These are phyloP conservation scores for Phialocephala sp. DNA, from an alignment of 2,329 filamentous ascomycete genomes.

Conservation along the genomic window DNA sequence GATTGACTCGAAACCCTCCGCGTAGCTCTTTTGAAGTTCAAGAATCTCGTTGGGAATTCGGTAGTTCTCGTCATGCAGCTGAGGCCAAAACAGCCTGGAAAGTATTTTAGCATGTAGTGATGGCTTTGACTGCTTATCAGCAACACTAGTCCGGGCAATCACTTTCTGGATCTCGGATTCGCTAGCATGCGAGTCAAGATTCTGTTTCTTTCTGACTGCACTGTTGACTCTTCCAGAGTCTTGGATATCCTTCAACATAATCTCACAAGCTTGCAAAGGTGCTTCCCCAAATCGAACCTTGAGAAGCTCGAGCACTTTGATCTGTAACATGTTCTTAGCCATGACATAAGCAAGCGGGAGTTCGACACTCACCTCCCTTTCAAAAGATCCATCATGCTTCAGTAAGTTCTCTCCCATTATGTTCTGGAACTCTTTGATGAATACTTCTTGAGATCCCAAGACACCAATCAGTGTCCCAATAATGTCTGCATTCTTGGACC, in stretches of 20 bases:
- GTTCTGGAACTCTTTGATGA: conserved; percentile 91
- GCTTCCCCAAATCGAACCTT: conserved; percentile 88
- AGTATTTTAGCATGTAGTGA: conserved; percentile 80
- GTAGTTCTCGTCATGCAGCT: conserved; percentile 73
- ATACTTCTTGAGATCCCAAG: conserved; percentile 87
- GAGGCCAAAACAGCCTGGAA: conserved; percentile 92
- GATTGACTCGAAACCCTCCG: conserved; percentile 75
- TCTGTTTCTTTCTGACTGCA: conserved; percentile 62
- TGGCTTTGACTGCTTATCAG: conserved; percentile 43
- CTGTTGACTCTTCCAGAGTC: conserved; percentile 79
- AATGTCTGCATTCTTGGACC: conserved; percentile 87
- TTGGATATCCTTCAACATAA: conserved; percentile 93
- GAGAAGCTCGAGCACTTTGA: conserved; percentile 82
- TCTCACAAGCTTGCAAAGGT: conserved; percentile 89
- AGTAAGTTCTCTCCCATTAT: conserved; percentile 85
- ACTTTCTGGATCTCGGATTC: conserved; percentile 37
- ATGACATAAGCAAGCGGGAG: background rate
- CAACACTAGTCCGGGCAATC: conserved; percentile 43
- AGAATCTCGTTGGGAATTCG: conserved; percentile 63
- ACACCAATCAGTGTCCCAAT: conserved; percentile 89
- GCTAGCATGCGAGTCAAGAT: conserved; percentile 41
- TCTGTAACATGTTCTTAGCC: conserved; percentile 46
- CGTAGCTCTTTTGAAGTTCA: conserved; percentile 72
- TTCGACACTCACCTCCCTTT: conserved; percentile 62
- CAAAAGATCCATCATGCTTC: conserved; percentile 69